Evolutionary conservation across 2,329 filamentous ascomycete genomes (phyloP).

Genomic region (Exophiala viscosa): DNA sequence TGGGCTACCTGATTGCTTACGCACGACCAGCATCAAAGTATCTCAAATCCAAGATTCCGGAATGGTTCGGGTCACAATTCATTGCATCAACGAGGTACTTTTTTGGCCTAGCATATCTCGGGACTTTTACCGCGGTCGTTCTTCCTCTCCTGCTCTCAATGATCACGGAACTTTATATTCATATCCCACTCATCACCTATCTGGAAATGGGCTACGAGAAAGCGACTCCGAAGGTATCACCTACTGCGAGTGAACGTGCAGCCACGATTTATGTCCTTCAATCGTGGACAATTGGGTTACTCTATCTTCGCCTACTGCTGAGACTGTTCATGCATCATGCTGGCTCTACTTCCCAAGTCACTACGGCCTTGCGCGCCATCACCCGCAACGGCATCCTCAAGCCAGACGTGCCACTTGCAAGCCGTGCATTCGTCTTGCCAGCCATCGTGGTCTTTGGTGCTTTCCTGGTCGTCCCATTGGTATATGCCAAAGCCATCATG

Average conservation of each 20-base stretch:
- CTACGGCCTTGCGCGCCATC: slow-evolving; percentile 70
- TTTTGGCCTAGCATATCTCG: slow-evolving; percentile 67
- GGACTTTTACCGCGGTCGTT: slow-evolving; percentile 68
- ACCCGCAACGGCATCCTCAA: slow-evolving; percentile 71
- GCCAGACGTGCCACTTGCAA: slow-evolving; percentile 75
- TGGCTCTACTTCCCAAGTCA: slow-evolving; percentile 55
- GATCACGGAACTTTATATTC: slow-evolving; percentile 80
- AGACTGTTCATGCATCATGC: slow-evolving; percentile 55
- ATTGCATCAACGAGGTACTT: slow-evolving; percentile 30
- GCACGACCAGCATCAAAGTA: slow-evolving; percentile 23
- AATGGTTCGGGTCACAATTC: slow-evolving; percentile 23
- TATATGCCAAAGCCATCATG: slow-evolving; percentile 42
- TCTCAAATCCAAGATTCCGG: slow-evolving; percentile 8
- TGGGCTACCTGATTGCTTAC: slow-evolving; percentile 60
- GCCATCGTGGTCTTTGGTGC: slow-evolving; percentile 58
- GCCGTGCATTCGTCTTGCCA: slow-evolving; percentile 81
- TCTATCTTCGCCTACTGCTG: slow-evolving; percentile 77
- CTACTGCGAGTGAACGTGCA: neutral
- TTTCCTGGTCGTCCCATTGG: slow-evolving; percentile 67
- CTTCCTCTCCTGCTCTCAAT: slow-evolving; percentile 77
- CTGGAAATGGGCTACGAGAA: slow-evolving; percentile 37
- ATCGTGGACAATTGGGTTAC: slow-evolving; percentile 86
- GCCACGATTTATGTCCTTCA: slow-evolving; percentile 82
- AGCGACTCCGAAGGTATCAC: neutral
- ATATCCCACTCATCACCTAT: slow-evolving; percentile 82